Evolutionary conservation across 192 early-diverging fungal species (phyloP), one percentile per base, ranked within the genome.

Genomic region (Coemansia sp.): DNA sequence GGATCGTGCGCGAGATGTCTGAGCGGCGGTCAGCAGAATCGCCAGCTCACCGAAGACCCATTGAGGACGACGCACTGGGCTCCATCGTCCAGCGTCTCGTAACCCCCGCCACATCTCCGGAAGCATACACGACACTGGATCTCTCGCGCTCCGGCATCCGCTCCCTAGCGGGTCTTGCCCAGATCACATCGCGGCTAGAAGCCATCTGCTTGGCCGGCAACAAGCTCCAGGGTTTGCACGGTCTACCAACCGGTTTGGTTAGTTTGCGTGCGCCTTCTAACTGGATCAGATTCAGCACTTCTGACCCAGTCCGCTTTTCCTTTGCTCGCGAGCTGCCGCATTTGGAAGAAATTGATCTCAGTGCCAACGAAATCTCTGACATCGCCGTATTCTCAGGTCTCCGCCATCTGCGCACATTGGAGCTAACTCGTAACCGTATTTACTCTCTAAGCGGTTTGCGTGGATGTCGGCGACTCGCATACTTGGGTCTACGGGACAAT

Each of bases 321-420:
- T 77, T 77, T 83, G 75, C 80, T 13, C 71, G 72, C 33, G 75
- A 83, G 72, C 69, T 83, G 68, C 80, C 80, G 37, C 80, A 83
- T 33, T 56, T 83, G 33, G 80, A 83, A 54, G 66, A 78, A 39
- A 69, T 83, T 46, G 80, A 83, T 24, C 64, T 78, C 31, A 78
- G 80, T 44, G 64, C 71, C 10, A 83, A 83, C 46, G 75, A 83
- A 44, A 83, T 83, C 29, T 67, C 75, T 11, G 80, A 83, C 46
- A 78, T 83, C 4, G 60, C 68, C 27, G 75, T 83, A 14, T 83
- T 83, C 45, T 77, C 75, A 24, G 80, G 72, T 1, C 69, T 78
- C 24, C 72, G 75, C 37, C 80, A 83, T 27, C 50, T 83, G 68
- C 75, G 80, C 8, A 35, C 68, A 3, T 67, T 83, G 1, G 75